These are phyloP conservation scores for Diaporthe caulivora DNA, from an alignment of 2,329 filamentous ascomycete genomes.

Conservation along the genomic window DNA sequence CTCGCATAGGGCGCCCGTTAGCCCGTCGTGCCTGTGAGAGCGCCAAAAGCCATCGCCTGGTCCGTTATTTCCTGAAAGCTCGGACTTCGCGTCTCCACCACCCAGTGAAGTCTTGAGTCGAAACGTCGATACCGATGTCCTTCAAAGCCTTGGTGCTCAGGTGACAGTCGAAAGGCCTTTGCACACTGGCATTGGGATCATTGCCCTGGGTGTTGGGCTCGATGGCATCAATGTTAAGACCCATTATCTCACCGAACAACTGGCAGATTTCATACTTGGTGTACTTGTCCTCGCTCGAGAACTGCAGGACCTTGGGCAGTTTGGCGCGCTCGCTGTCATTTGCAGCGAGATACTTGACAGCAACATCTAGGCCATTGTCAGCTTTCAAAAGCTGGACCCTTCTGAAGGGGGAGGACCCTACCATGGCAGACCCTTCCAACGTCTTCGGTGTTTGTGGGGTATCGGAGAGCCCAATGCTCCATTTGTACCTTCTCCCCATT, in stretches of 20 bases:
- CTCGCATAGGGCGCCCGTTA: background rate
- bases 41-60: background rate
- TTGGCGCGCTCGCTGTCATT: conserved; percentile 58
- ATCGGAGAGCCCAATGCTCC: conserved; percentile 88
- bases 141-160: conserved; percentile 81
- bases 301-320: conserved; percentile 82
- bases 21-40: background rate
- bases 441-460: conserved; percentile 91
- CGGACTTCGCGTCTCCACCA: conserved; percentile 82
- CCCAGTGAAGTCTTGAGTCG: conserved; percentile 78
- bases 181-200: conserved; percentile 77
- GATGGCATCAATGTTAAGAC: conserved; percentile 76
- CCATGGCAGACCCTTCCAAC: conserved; percentile 81
- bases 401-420: conserved; percentile 51
- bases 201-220: conserved; percentile 78
- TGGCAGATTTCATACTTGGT: conserved; percentile 93
- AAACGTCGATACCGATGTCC: conserved; percentile 80
- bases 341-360: conserved; percentile 71
- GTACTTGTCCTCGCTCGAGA: conserved; percentile 86
- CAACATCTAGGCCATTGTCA: conserved; percentile 67
- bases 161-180: conserved; percentile 90
- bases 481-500: conserved; percentile 76
- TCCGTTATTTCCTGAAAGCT: conserved; percentile 66
- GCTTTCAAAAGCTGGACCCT: conserved; percentile 5
- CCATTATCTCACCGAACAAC: conserved; percentile 83